Base-by-base conservation (phyloP, 2,329 filamentous ascomycete genomes). In the Capronia coronata region DNA sequence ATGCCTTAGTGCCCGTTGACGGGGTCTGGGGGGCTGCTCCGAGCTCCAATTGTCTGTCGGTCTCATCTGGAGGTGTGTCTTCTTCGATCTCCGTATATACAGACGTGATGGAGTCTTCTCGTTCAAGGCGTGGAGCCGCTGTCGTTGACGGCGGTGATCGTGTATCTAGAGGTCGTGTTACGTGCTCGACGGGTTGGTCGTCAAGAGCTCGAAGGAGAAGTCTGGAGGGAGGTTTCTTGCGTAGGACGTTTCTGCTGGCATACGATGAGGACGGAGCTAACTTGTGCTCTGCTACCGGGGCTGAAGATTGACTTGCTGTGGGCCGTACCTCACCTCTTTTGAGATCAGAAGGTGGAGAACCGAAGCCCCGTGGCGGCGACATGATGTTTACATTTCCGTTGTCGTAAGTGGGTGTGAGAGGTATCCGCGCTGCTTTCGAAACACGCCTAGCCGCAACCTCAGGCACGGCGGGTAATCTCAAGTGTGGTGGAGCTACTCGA, bases 341-440 rank as follows among this genome's bases (percentile, higher is more conserved):
- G 6, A 22, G 13, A 21, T 9, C 30, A 16, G 22, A 21, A 10
- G 45, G n/a, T 9, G 48, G 45, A 19, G 51, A 47, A 14, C n/a
- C 23, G 30, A 49, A 27, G 34, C 30, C 42, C 8, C 37, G 38
- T 5, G 45, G 45, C 10, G 51, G 41, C 27, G 48, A 44, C 10
- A 41, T 13, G 2, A 56, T 23, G 13, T 46, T 39, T 18, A 56
- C 35, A 23, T 57, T 57, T 9, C 58, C 59, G 41, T 62, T 59
- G 38, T 62, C 59, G 32, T 61, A 61, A n/a, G 54, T 55, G 13
- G 59, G 59, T 8, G 59, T 62, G 18, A 61, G 46, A 2, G 57
- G 57, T 14, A 59, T 63, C 48, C 65, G 57, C 32, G 66, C 65
- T 35, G 66, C 63, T 22, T 67, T 67, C 39, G 68, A 64, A 13